Conservation (phyloP, 495 filamentous ascomycete species). For the Aspergillus diversus region DNA sequence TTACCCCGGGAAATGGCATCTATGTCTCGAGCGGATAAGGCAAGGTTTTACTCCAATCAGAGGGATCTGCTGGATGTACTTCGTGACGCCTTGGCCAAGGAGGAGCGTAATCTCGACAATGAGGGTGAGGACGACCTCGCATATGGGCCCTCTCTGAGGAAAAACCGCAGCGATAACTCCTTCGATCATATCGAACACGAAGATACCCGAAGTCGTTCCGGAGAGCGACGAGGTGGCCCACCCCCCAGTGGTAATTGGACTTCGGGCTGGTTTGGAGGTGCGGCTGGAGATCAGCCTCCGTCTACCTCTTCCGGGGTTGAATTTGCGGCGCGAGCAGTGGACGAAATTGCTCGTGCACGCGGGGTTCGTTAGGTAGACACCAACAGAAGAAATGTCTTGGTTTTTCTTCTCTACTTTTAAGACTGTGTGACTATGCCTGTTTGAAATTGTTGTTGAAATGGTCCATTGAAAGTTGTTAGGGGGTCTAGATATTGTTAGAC, state of each 20-base stretch:
- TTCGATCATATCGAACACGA: conserved; percentile 84
- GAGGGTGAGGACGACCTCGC: conserved; percentile 51
- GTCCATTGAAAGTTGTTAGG: not conserved
- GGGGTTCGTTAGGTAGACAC: conserved; percentile 11
- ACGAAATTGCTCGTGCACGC: conserved; percentile 28
- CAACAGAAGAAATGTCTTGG: not conserved
- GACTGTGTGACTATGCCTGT: not conserved
- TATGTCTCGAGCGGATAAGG: conserved; percentile 61
- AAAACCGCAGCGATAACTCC: conserved; percentile 75
- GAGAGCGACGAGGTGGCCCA: conserved; percentile 17
- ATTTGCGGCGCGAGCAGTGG: conserved; percentile 35
- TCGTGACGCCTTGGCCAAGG: conserved; percentile 72
- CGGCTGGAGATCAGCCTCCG: conserved; percentile 32
- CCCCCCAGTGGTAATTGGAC: conserved; percentile 39
- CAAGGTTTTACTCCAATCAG: conserved; percentile 71
- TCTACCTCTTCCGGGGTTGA: conserved; percentile 37
- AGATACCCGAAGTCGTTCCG: conserved; percentile 51
- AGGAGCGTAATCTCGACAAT: conserved; percentile 58
- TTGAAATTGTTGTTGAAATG: not conserved
- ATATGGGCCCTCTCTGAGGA: conserved; percentile 57
- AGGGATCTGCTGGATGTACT: conserved; percentile 71
- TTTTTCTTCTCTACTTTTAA: not conserved
- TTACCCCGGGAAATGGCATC: conserved; percentile 67
- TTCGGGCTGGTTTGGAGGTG: conserved; percentile 45
- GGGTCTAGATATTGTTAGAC: not conserved